These are phyloP conservation scores for Phytophthora hibernalis DNA, from an alignment of 352 stramenopile species.

Conservation along the genomic window DNA sequence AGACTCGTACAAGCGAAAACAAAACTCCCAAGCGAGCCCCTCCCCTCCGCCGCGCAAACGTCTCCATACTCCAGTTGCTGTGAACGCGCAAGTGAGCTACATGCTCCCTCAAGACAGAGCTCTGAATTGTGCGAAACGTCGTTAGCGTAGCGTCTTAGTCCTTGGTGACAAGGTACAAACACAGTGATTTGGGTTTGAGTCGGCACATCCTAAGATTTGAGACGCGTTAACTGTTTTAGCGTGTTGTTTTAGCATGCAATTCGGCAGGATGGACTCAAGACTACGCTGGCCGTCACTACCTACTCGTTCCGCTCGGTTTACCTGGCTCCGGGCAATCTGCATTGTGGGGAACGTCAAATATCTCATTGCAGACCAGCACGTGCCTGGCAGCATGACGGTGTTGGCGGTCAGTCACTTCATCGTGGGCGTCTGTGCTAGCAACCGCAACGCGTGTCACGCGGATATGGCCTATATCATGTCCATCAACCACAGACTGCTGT, in stretches of 20 bases:
- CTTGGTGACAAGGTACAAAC: no score
- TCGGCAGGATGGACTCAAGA: conserved; percentile 87
- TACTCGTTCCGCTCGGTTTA: conserved; percentile 86
- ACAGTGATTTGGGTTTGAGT: no score
- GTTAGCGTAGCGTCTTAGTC: no score
- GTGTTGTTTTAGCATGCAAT: no score
- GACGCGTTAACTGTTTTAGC: no score
- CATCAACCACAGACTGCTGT: conserved; percentile 72
- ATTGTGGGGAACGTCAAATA: conserved; percentile 76
- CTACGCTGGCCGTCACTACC: no score
- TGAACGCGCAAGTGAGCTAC: no score
- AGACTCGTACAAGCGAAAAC: conserved; percentile 54
- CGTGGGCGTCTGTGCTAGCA: conserved; percentile 75
- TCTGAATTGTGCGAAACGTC: no score
- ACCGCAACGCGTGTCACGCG: conserved; percentile 73
- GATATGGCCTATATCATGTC: conserved; percentile 73
- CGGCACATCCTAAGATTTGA: no score
- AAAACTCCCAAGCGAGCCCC: conserved; percentile 60
- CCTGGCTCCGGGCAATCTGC: conserved; percentile 69
- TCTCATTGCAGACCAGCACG: conserved; percentile 62
- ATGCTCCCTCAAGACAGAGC: no score
- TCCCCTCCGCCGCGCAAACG: no score
- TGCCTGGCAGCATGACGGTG: conserved; percentile 57
- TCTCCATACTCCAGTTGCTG: no score
- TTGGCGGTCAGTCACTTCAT: conserved; percentile 68